Evolutionary conservation across 2,329 filamentous ascomycete genomes (phyloP), one percentile per base, ranked within the genome.

Genomic region (Aspergillus spinulosporus): DNA sequence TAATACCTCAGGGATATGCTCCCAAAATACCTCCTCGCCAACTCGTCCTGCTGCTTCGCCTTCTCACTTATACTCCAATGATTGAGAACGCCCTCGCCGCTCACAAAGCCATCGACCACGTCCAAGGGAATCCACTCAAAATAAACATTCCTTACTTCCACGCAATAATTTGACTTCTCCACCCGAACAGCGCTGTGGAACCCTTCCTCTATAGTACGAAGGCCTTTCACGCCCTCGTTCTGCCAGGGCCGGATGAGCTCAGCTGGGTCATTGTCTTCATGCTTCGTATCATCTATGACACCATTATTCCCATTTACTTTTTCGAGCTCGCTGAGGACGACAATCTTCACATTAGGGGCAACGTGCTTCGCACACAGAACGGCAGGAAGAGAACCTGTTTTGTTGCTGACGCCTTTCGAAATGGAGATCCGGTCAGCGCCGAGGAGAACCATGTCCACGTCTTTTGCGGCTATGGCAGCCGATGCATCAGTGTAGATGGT

Each of bases 361-460:
- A 82, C 68, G 49, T 81, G 68, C 52, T 77, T 82, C 5, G 82
- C 80, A 49, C 81, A 78, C 1, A 88, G 72, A 0, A 84, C 78
- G 1, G 82, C 79, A 1, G 84, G 80, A 5, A 88, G 69, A 1
- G 84, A 86, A 0, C 87, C 86, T 0, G 80, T 84, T 69, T 89
- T 89, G 71, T 89, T 89, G 68, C 80, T 84, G 15, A 88, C 82
- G 31, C 82, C 80, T 1, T 85, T 86, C 0, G 73, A 67, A 0
- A 73, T 67, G 9, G 82, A 80, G 54, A 90, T 84, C 3, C 83
- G 74, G 65, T 89, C 87, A 1, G 86, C 85, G 1, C 86, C 86
- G 1, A 90, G 73, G 3, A 90, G 70, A 1, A 89, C 72, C 1
- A 87, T 51, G 61, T 88, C 79, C 3, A 82, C 74, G n/a, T 69